Evolutionary conservation across 768 basidiomycete genomes (phyloP), one percentile per base, ranked within the genome.

Genomic region (Boletus speciosus): DNA sequence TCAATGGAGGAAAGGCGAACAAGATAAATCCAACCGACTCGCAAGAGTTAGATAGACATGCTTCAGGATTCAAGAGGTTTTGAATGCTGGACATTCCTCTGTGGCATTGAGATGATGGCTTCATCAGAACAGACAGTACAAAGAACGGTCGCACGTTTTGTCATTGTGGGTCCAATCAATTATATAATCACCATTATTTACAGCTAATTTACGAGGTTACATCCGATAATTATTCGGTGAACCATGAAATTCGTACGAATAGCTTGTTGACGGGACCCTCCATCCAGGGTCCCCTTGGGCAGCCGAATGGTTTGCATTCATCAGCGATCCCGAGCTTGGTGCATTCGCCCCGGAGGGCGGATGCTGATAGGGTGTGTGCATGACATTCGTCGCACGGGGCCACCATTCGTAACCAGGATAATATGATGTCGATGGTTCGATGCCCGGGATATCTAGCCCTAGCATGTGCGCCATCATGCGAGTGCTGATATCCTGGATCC

Each of bases 381-480:
- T 35, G 41, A 31, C 36, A 29, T 55, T 57, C 4, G 66, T 59
- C 31, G 62, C 50, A 36, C 80, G 78, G 21, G 84, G 81, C 82
- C 83, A 86, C 84, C 82, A 84, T 62, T 84, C 83, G 61, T 82
- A 84, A 27, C 81, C 84, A 44, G 72, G 71, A 50, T 70, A 72
- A 51, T 69, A 74, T 38, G 84, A 83, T 38, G 83, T 76, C 54
- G 85, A 84, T 7, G 71, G 67, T 16, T 74, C 69, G 32, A 84
- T 74, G 29, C 83, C 84, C 42, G 82, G 82, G 55, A 85, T 76
- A 64, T 85, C 82, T 23, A 86, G 67, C 15, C 84, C 85, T 23
- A 86, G 70, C 84, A 86, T 86, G 61, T 85, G 82, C 14, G 85
- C 85, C 84, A 86, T 85, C 53, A 86, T 76, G 44, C 82, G 78